Base-by-base conservation (phyloP, 345 rosid genomes). In the Barbarea vulgaris region DNA sequence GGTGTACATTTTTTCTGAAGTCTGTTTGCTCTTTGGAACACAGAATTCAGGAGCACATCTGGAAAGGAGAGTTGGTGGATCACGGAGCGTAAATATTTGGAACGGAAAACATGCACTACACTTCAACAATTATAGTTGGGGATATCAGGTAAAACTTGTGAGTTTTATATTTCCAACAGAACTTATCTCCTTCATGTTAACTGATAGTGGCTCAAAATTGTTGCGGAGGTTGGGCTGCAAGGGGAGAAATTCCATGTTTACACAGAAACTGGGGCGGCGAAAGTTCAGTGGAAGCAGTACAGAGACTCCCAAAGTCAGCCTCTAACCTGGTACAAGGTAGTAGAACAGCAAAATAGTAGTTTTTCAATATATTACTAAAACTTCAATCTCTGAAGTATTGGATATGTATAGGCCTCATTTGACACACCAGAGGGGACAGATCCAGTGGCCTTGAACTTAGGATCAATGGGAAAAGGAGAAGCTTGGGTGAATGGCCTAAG, bases 241-340 rank as follows among this genome's bases (percentile, higher is more conserved):
- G 98, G 98, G 28, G 97, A 90, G 85, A 65, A 74, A 37, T 39
- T 65, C 50, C 72, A 83, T 48, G 70, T 89, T 55, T 93, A 82
- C 81, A 55, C 75, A 18, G 83, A 76, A 14, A 52, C 56, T 41
- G 82, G 88, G 53, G 81, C 85, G 41, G 68, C 41, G 18, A 78
- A 73, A 71, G 80, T 86, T 63, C 83, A 54, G 37, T 92, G 96
- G 97, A 78, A 28, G 11, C 70, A 60, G 10, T 84, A 80, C 75
- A 69, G 61, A 30, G 81, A 75, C 66, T 84, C 88, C 28, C 34
- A 81, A 33, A 67, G 36, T 39, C 86, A 72, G 55, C 83, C 76
- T 39, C 85, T 88, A 39, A 89, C 81, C 56, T 92, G 97, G 97
- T 92, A 89, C 79, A 92, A 92, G 96, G 97, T 92, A 85, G 46